Evolutionary conservation across 2,329 filamentous ascomycete species (phyloP), one percentile per base, ranked within the genome.

Genomic region (Endoconidiophora polonica): DNA sequence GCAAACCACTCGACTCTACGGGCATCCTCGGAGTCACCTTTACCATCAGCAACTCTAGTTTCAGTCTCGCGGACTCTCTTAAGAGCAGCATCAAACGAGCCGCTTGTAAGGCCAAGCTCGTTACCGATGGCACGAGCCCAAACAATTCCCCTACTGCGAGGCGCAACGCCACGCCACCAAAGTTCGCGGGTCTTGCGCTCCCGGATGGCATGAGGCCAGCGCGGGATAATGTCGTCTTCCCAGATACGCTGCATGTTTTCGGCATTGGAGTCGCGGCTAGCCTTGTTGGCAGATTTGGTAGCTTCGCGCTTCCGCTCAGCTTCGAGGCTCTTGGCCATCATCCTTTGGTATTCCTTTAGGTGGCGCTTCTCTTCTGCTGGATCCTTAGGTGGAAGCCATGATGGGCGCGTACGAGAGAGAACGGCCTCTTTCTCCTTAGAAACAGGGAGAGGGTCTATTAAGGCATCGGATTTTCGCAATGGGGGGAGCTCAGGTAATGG

Each of bases 341-440:
- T 88, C 62, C 74, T 79, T 64, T 88, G 81, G 60, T 88, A 91
- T 61, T 91, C 79, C 59, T 77, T 87, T 56, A 98, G 62, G 63
- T 98, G 91, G 57, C 81, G 81, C 61, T 77, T 84, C 66, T 98
- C 91, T 63, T 98, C 91, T 49, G 83, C 83, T 2, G 86, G 88
- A 56, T 91, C 80, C 65, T 91, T 91, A 1, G 85, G 85, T 1
- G 86, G 85, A 2, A 91, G 68, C 86, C 86, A 91, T 1, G 83
- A 87, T 0, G 85, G 85, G 37, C 85, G 73, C 2, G 85, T 91
- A 16, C 86, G 73, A 22, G 83, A 86, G 20, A 91, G 69, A 2
- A 88, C 83, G 2, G 84, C 84, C 59, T 90, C 83, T 62, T 91
- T 91, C 64, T 91, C 85, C 62, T 85, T 87, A 43, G 84, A 90